Conservation (phyloP, 1,284 basidiomycete species). For the Phlebopus sp. region DNA sequence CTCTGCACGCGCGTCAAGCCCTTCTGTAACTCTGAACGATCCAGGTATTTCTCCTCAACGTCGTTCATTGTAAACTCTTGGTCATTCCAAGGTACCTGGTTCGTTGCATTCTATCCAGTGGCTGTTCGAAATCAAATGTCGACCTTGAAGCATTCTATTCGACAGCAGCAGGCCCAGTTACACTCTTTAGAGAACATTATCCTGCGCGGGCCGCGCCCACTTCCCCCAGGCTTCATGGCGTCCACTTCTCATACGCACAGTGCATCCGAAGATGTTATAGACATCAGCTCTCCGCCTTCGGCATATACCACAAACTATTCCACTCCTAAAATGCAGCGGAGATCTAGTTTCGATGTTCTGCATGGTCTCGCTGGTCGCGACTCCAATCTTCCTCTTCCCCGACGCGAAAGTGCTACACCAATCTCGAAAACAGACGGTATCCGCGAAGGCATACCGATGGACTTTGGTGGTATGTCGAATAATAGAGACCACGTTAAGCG, state of each 20-base stretch:
- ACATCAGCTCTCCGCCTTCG: constrained; percentile 37
- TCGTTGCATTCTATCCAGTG: constrained; percentile 44
- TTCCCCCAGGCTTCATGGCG: constrained; percentile 43
- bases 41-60: constrained; percentile 43
- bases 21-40: constrained; percentile 51
- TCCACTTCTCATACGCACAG: constrained; percentile 30
- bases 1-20: constrained; percentile 49
- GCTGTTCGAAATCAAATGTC: constrained; percentile 71
- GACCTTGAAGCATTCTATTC: constrained; percentile 70
- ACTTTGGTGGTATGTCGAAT: constrained; percentile 41
- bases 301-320: constrained; percentile 33
- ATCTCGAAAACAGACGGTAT: constrained; percentile 52
- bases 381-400: constrained; percentile 66
- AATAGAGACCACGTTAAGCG: constrained; percentile 49
- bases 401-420: constrained; percentile 41
- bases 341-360: constrained; percentile 71
- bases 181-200: constrained; percentile 62
- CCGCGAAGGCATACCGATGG: constrained; percentile 67
- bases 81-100: constrained; percentile 25
- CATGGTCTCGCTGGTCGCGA: constrained; percentile 70
- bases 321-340: constrained; percentile 48
- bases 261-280: constrained; percentile 35
- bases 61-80: constrained; percentile 21
- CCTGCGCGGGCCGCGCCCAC: constrained; percentile 59
- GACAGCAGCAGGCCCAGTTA: constrained; percentile 74